A percentile compares a stretch with the other conserved stretches of the same genome.
phyloP scores from a whole-genome alignment of 768 basidiomycete species.

The Collybia sordida region DNA sequence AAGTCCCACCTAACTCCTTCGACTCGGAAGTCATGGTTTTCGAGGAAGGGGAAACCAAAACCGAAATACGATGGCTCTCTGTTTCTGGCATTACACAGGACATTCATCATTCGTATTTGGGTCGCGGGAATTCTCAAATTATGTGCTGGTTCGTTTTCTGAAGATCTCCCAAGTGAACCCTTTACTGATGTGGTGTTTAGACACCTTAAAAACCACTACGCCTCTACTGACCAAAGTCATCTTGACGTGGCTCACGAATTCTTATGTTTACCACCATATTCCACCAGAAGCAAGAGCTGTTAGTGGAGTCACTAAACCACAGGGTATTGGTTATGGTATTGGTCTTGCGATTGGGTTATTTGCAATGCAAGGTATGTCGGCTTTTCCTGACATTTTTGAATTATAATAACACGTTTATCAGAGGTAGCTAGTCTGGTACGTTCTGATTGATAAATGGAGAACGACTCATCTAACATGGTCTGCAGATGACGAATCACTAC shows the following conservation, averaged over 20 bases:
- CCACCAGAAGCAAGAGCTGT: constrained; percentile 26
- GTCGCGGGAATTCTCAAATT: constrained; percentile 34
- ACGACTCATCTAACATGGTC: not conserved
- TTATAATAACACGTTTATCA: constrained; percentile 7
- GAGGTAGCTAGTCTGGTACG: constrained; percentile 33
- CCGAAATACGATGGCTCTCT: constrained; percentile 32
- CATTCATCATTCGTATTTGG: constrained; percentile 38
- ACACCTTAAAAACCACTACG: constrained; percentile 44
- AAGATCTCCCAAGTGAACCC: not conserved
- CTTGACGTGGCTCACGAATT: constrained; percentile 44
- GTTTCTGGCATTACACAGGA: constrained; percentile 31
- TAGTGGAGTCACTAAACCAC: constrained; percentile 29
- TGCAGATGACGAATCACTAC: constrained; percentile 22
- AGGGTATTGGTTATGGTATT: constrained; percentile 50
- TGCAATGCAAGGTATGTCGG: constrained; percentile 45
- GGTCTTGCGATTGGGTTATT: constrained; percentile 51
- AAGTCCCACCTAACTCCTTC: not conserved
- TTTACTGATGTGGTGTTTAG: constrained; percentile 18
- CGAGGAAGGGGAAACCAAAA: constrained; percentile 3
- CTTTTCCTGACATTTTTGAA: too few species aligned
- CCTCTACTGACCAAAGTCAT: constrained; percentile 49
- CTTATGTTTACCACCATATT: constrained; percentile 35
- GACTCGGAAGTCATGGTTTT: not conserved
- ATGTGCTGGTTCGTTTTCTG: constrained; percentile 23
- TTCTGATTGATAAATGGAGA: not conserved